A percentile compares a stretch with the other conserved stretches of the same genome.
phyloP scores from a whole-genome alignment of 164 flowering plant genomes.

The Brasenia schreberi region DNA sequence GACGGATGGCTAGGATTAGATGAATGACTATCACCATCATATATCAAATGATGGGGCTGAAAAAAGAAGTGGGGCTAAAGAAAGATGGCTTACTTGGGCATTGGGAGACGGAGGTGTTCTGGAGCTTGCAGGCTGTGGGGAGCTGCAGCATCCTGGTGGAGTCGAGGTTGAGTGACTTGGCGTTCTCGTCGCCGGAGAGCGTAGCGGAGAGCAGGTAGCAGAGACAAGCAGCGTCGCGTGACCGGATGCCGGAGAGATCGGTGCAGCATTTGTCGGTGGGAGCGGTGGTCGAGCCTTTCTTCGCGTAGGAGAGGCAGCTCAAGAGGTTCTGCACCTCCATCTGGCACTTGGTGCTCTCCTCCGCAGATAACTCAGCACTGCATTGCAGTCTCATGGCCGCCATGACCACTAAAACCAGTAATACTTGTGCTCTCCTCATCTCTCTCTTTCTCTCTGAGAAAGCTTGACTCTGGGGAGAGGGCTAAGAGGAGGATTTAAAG shows the following conservation, averaged over 20 bases:
- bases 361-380: not conserved
- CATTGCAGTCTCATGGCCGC: too few relatives aligned
- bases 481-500: too few relatives aligned
- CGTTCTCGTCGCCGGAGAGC: slow-evolving; percentile 21
- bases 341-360: slow-evolving; percentile 18
- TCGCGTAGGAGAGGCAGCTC: slow-evolving; percentile 40
- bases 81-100: slow-evolving; percentile 44
- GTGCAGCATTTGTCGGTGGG: slow-evolving; percentile 53
- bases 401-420: too few relatives aligned
- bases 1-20: not conserved
- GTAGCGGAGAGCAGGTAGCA: slow-evolving; percentile 42
- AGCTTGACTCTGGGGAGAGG: too few relatives aligned
- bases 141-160: slow-evolving; percentile 38
- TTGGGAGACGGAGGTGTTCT: slow-evolving; percentile 28
- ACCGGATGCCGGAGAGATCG: slow-evolving; percentile 23
- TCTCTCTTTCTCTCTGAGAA: too few relatives aligned
- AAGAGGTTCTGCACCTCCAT: slow-evolving; percentile 25
- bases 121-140: slow-evolving; percentile 40
- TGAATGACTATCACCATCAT: not conserved
- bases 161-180: slow-evolving; percentile 45
- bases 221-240: slow-evolving; percentile 35
- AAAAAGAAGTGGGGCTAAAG: not conserved
- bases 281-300: slow-evolving; percentile 23
- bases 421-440: too few relatives aligned
- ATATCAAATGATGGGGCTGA: not conserved